Percentiles rank a stretch among this genome's conserved stretches.
phyloP scores from a whole-genome alignment of 2,329 filamentous ascomycete species.

The Phyllosticta citriasiana region DNA sequence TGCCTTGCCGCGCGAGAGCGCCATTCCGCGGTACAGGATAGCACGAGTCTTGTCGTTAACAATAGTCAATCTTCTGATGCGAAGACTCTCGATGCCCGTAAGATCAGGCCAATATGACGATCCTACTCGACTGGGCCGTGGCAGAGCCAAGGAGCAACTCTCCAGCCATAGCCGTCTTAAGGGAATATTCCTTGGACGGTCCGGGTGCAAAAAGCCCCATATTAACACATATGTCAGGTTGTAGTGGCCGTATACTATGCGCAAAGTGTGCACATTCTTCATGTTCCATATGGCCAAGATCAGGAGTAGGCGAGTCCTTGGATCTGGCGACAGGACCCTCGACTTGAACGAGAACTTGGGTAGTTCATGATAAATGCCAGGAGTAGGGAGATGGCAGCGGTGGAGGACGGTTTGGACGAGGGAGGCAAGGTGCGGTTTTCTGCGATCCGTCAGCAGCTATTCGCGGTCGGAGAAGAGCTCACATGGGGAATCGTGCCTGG shows the following conservation, averaged over 20 bases:
- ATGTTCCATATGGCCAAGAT: constrained; percentile 30
- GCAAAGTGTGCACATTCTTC: constrained; percentile 33
- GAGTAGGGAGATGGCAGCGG: constrained; percentile 36
- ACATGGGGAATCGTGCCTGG: constrained; percentile 19
- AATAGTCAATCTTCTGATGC: constrained; percentile 12
- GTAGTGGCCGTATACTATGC: constrained; percentile 36
- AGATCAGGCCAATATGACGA: constrained; percentile 15
- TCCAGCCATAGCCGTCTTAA: constrained; percentile 38
- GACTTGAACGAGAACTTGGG: constrained; percentile 30
- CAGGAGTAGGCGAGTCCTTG: constrained; percentile 30
- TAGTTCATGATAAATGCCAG: constrained; percentile 35
- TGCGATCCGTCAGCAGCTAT: constrained; percentile 14
- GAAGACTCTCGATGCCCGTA: constrained; percentile 30
- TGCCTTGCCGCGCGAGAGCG: not conserved
- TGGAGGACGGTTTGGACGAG: constrained; percentile 35
- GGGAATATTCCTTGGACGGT: constrained; percentile 18
- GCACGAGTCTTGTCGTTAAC: not conserved
- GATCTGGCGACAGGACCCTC: constrained; percentile 30
- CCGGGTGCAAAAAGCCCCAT: constrained; percentile 28
- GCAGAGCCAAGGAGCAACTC: constrained; percentile 27
- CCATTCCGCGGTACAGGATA: not conserved
- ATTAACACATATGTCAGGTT: constrained; percentile 30
- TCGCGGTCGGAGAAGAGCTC: not conserved
- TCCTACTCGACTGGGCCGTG: constrained; percentile 7
- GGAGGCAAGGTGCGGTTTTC: constrained; percentile 31